Conservation (phyloP, 192 early-diverging fungal genomes). For the Coemansia sp. region DNA sequence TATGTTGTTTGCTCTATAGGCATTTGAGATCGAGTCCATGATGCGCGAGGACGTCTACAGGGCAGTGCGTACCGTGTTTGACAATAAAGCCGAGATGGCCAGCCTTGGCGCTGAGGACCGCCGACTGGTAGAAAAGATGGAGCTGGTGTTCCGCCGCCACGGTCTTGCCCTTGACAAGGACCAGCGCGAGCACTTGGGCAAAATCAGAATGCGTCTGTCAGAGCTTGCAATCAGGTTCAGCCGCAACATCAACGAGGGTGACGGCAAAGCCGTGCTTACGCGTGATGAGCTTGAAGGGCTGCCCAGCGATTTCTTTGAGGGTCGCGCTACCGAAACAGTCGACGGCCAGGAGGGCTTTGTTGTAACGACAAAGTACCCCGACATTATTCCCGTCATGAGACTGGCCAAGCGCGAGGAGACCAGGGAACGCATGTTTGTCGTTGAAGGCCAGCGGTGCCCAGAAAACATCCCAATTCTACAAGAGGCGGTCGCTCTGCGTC, state of each 20-base stretch:
- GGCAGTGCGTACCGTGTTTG: constrained; percentile 55
- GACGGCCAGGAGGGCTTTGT: constrained; percentile 64
- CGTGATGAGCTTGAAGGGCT: constrained; percentile 69
- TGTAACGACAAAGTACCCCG: constrained; percentile 75
- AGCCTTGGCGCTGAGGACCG: constrained; percentile 60
- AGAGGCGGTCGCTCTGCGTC: constrained; percentile 57
- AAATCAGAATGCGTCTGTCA: constrained; percentile 64
- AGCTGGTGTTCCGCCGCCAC: constrained; percentile 63
- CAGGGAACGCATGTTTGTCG: constrained; percentile 51
- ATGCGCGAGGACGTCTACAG: constrained; percentile 66
- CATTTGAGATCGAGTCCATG: constrained; percentile 62
- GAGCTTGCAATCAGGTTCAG: constrained; percentile 69
- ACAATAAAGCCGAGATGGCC: constrained; percentile 47
- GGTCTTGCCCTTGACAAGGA: constrained; percentile 66
- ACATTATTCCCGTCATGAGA: constrained; percentile 50
- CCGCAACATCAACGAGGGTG: constrained; percentile 69
- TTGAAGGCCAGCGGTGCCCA: constrained; percentile 57
- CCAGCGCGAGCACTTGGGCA: constrained; percentile 59
- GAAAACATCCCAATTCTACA: constrained; percentile 62
- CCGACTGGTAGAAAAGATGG: constrained; percentile 67
- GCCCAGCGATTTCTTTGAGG: constrained; percentile 67
- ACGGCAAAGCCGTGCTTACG: constrained; percentile 51
- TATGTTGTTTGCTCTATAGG: constrained; percentile 16
- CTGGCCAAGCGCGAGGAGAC: constrained; percentile 55
- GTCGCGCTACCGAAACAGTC: constrained; percentile 53